phyloP scores from a whole-genome alignment of 2,329 filamentous ascomycete species.

The Didymella keratinophila region DNA sequence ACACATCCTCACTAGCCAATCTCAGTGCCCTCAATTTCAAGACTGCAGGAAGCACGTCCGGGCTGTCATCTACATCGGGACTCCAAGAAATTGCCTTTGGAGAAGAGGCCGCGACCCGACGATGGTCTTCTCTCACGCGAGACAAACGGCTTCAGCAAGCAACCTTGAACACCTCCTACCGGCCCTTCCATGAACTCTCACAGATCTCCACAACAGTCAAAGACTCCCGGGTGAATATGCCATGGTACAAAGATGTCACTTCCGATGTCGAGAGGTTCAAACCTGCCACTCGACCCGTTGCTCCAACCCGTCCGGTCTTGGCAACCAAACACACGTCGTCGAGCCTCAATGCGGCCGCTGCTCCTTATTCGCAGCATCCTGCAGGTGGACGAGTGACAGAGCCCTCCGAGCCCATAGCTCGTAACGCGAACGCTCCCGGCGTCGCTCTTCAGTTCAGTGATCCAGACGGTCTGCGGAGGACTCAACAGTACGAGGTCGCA shows the following conservation, averaged over 20 bases:
- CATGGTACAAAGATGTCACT: constrained; percentile 42
- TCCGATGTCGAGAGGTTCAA: constrained; percentile 21
- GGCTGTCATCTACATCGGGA: background rate
- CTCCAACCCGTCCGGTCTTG: constrained; percentile 14
- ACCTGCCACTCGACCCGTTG: constrained; percentile 19
- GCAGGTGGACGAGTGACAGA: constrained; percentile 1
- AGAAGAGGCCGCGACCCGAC: constrained; percentile 29
- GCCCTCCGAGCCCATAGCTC: constrained; percentile 14
- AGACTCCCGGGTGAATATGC: constrained; percentile 29
- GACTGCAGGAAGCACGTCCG: background rate
- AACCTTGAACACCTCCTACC: constrained; percentile 15
- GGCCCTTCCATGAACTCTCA: constrained; percentile 16
- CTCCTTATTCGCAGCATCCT: constrained; percentile 23
- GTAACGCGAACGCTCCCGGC: constrained; percentile 18
- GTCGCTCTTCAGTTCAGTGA: constrained; percentile 38
- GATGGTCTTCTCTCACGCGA: constrained; percentile 1
- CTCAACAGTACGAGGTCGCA: constrained; percentile 31
- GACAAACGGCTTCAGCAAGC: background rate
- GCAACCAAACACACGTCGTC: constrained; percentile 13
- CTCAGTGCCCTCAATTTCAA: background rate
- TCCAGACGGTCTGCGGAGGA: constrained; percentile 31
- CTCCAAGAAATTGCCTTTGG: constrained; percentile 33
- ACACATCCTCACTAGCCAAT: too few relatives aligned
- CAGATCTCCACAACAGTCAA: constrained; percentile 38
- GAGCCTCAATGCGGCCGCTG: constrained; percentile 29